These are phyloP conservation scores for Inga leiocalycina DNA, from an alignment of 306 rosid genomes.

Conservation along the genomic window DNA sequence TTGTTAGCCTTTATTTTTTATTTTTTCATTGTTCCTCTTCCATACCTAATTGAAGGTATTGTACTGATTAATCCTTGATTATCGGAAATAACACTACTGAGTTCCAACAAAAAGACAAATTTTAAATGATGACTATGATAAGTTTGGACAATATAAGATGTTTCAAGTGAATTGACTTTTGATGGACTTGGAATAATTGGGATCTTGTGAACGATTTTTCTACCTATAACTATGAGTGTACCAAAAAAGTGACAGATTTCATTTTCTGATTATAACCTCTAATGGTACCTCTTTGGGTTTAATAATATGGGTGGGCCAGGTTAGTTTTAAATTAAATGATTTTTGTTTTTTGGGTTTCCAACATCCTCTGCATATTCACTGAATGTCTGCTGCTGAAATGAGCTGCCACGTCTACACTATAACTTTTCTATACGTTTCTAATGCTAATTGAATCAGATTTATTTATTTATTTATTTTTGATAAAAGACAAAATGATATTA, in stretches of 20 bases:
- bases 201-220: too few relatives aligned
- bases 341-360: background rate
- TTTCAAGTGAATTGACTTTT: background rate
- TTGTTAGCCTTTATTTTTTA: too few relatives aligned
- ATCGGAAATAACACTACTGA: too few relatives aligned
- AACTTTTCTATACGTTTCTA: too few relatives aligned
- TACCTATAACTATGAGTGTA: background rate
- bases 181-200: background rate
- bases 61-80: too few relatives aligned
- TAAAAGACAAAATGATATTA: too few relatives aligned
- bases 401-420: background rate
- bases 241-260: background rate
- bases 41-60: too few relatives aligned
- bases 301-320: background rate
- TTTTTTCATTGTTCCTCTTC: too few relatives aligned
- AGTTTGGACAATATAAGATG: background rate
- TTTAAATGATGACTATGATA: background rate
- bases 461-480: too few relatives aligned
- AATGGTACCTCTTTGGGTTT: background rate
- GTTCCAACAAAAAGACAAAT: too few relatives aligned
- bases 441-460: too few relatives aligned
- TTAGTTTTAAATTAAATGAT: background rate
- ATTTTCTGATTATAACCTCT: background rate
- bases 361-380: background rate
- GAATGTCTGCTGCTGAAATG: background rate